A percentile compares a stretch with the other conserved stretches of the same genome.
Evolutionary conservation across 2,329 filamentous ascomycete species (phyloP).

Genomic region (Dothideomycetes sp.): DNA sequence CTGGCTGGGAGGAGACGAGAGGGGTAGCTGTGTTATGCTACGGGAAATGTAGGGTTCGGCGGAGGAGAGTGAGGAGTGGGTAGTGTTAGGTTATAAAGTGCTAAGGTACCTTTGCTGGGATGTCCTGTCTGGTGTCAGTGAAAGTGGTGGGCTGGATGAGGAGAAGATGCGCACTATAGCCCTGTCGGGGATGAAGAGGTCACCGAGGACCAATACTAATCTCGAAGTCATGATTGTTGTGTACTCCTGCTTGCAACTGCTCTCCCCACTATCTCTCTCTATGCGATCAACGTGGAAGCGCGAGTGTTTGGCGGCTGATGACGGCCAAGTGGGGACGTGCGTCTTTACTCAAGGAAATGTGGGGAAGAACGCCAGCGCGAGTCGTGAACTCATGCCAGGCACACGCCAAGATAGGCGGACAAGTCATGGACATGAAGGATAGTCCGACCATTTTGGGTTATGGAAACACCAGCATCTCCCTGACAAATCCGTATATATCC

Average conservation of each 20-base stretch:
- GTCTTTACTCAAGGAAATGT: neutral
- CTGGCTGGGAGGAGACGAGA: no score
- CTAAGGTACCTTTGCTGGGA: slow-evolving; percentile 81
- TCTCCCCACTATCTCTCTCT: neutral
- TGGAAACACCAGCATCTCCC: no score
- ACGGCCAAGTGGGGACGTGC: neutral
- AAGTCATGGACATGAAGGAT: no score
- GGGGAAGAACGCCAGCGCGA: no score
- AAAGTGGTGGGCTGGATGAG: slow-evolving; percentile 5
- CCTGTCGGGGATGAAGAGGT: slow-evolving; percentile 87
- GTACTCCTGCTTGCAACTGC: neutral
- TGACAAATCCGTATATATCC: no score
- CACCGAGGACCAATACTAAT: slow-evolving; percentile 82
- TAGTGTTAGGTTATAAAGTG: no score
- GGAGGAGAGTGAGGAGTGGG: slow-evolving; percentile 11
- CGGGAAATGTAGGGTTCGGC: neutral
- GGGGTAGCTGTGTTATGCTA: no score
- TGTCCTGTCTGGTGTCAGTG: slow-evolving; percentile 42
- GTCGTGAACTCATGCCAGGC: no score
- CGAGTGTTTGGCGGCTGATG: neutral
- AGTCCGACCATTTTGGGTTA: no score
- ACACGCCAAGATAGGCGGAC: no score
- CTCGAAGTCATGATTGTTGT: slow-evolving; percentile 59
- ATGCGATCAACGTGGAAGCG: neutral
- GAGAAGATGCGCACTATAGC: slow-evolving; percentile 50